These are phyloP conservation scores for Medicago ruthenica DNA, from an alignment of 306 rosid species.

Conservation along the genomic window DNA sequence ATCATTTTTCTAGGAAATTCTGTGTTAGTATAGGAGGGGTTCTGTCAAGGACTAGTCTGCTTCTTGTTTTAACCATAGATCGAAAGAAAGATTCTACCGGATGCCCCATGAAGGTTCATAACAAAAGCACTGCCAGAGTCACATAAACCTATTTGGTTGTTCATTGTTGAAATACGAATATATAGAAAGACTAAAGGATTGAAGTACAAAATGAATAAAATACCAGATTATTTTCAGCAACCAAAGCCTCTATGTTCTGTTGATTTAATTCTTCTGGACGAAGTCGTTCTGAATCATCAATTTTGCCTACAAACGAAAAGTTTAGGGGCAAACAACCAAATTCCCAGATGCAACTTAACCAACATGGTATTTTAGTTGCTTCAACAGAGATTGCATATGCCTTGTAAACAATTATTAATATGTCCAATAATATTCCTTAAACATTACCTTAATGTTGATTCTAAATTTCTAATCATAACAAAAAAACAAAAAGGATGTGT, in stretches of 20 bases:
- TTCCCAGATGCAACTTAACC: conserved; percentile 20
- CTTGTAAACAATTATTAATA: conserved; percentile 22
- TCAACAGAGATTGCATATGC: conserved; percentile 20
- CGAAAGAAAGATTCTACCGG: background rate
- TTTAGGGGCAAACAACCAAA: background rate
- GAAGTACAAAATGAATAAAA: conserved; percentile 24
- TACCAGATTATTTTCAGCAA: conserved; percentile 97
- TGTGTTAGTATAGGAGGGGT: background rate
- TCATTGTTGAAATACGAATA: conserved; percentile 30
- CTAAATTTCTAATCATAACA: conserved; percentile 32
- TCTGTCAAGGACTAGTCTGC: background rate
- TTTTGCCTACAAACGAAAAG: conserved; percentile 58
- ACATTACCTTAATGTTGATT: conserved; percentile 27
- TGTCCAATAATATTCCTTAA: conserved; percentile 16
- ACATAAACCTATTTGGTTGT: conserved; percentile 12
- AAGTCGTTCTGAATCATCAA: conserved; percentile 86
- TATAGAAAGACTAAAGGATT: conserved; percentile 29
- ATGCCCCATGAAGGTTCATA: conserved; percentile 2
- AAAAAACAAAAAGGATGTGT: conserved; percentile 13
- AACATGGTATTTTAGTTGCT: conserved; percentile 14
- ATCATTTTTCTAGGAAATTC: background rate
- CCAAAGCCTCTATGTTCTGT: conserved; percentile 95
- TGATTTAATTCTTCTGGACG: conserved; percentile 98
- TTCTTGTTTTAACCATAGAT: conserved; percentile 3
- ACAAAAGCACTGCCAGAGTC: background rate